Evolutionary conservation across 768 basidiomycete species (phyloP), one percentile per base, ranked within the genome.

Genomic region (Phylloporus sp.): DNA sequence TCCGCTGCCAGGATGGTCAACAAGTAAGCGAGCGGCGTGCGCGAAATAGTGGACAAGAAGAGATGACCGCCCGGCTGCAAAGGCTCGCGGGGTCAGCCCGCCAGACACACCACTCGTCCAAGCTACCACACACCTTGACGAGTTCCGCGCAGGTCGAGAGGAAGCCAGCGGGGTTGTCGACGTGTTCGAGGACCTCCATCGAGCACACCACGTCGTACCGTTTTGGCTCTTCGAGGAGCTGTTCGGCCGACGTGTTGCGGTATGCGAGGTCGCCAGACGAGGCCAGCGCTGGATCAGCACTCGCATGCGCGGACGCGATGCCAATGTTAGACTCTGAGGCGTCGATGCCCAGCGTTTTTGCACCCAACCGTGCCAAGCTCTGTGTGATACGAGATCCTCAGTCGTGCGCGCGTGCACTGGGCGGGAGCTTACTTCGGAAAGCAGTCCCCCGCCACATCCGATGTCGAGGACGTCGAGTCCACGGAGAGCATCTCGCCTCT

Each of bases 101-200:
- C 11, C 14, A 3, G 22, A 9, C 20, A n/a, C 26, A 5, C 8
- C 17, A 18, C 23, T n/a, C 18, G 40, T 26, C 14, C 27, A 35
- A 29, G 17, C 21, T 31, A 14, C 28, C 9, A 61, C 78, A 33
- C 52, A 92, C 94, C 72, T 96, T 98, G 55, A 95, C 80, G 24
- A 98, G 77, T 48, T 84, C 75, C 0, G 87, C 87, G 54, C 92
- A 86, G 31, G 84, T 81, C 23, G 78, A 72, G 39, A 99, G 75
- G 65, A 99, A 99, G 7, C 76, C 74, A 6, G 80, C 73, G 1
- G 96, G 94, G 59, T 95, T 85, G 62, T 96, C 89, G 41, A 99
- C 96, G 60, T 99, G 96, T 69, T 99, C 96, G 24, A 99, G 63
- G 8, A 99, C 95, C 66, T 99, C 96, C 90, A 98, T 90, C 9